These are phyloP conservation scores for Yarrowia galli DNA, from an alignment of 1,139 yeast genomes.

Conservation along the genomic window DNA sequence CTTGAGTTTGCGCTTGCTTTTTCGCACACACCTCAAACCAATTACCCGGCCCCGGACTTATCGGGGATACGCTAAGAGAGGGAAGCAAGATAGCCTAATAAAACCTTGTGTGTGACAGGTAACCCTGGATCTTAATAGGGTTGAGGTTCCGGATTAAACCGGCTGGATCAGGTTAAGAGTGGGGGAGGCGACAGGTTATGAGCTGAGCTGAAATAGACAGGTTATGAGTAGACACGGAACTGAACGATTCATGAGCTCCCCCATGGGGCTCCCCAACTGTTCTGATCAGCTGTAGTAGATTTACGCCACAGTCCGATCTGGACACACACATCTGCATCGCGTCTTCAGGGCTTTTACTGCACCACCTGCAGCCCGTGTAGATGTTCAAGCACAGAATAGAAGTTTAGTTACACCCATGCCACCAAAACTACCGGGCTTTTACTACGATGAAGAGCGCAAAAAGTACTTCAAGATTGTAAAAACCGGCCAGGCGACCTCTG, in stretches of 20 bases:
- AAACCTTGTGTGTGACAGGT: slow-evolving; percentile 4
- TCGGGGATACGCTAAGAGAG: background rate
- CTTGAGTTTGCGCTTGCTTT: background rate
- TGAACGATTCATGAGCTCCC: too few species aligned
- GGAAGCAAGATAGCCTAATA: background rate
- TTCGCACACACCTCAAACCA: background rate
- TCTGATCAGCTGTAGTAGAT: too few species aligned
- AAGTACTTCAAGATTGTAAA: slow-evolving; percentile 32
- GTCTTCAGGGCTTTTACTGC: too few species aligned
- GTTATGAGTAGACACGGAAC: too few species aligned
- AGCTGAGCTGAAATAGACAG: too few species aligned
- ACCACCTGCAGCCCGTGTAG: too few species aligned
- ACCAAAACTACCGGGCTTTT: slow-evolving; percentile 37
- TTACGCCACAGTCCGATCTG: too few species aligned
- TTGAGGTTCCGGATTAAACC: background rate
- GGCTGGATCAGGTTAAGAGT: background rate
- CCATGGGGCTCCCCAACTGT: too few species aligned
- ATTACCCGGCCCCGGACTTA: slow-evolving; percentile 22
- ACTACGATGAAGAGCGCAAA: slow-evolving; percentile 39
- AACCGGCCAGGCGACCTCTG: slow-evolving; percentile 35
- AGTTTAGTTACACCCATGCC: slow-evolving; percentile 4
- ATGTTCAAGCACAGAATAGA: too few species aligned
- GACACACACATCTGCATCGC: too few species aligned
- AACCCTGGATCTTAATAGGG: too few species aligned
- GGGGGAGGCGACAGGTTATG: too few species aligned